Base-by-base conservation (phyloP, 768 basidiomycete genomes). In the Hygrophoropsis aurantiaca region DNA sequence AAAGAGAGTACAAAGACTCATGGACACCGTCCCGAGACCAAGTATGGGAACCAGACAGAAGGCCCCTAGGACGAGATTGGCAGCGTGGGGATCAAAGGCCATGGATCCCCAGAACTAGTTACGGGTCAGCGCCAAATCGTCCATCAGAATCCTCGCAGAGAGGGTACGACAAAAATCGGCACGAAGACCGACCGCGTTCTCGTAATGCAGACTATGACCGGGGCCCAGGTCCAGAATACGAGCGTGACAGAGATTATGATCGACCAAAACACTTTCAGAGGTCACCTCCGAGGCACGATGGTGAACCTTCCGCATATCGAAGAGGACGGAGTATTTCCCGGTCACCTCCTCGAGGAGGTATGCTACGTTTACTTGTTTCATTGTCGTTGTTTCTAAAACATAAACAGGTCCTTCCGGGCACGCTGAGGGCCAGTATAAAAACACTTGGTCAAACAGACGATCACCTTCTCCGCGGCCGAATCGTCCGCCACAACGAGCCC, bases 141-240 rank as follows among this genome's bases (percentile, higher is more conserved):
- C 13, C 27, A 13, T 30, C 27, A 30, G 27, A 30, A 13, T 13
- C 27, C 13, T 30, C 27, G 6, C 27, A 13, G 27, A 30, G 27
- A 35, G 56, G 41, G 11, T 52, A 60, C 26, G 47, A 42, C 18
- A 19, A 25, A 13, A 18, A 20, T 26, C 27, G 27, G 6, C 13
- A 30, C 27, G 27, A 30, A 6, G 27, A 30, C 27, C 27, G 27
- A 30, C 7, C 27, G 13, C 27, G 63, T 11, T 58, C 58, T 30
- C 55, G 56, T 32, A 54, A 58, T 43, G 52, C 53, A 47, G 56
- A 56, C 3, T 45, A 60, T 19, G 49, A 61, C 1, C 53, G 52
- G 20, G 58, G 49, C 10, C 50, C 61, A 49, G 60, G 54, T 26
- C 2, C 56, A 44, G 61, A 61, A 13, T 44, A 44, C 32, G 15